These are phyloP conservation scores for Leishmania martiniquensis DNA, from an alignment of 208 protist species.

Conservation along the genomic window DNA sequence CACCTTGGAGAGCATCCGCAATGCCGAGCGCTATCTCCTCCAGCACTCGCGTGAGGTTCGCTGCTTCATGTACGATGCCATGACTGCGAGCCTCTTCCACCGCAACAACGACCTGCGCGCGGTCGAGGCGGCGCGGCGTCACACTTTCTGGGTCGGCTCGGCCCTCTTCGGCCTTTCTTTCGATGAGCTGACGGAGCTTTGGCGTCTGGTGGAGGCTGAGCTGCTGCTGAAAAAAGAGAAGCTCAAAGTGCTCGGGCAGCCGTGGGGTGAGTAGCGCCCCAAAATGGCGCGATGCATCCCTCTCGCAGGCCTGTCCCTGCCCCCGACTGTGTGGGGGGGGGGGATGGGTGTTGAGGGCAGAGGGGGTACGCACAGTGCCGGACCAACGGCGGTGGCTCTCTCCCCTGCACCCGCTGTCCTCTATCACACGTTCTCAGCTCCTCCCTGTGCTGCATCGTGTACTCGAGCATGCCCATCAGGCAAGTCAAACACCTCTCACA, in stretches of 20 bases:
- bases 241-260: constrained; percentile 57
- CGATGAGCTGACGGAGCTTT: constrained; percentile 49
- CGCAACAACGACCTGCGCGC: constrained; percentile 39
- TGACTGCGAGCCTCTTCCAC: constrained; percentile 74
- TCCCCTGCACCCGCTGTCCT: not conserved
- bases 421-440: not conserved
- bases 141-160: constrained; percentile 45
- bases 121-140: constrained; percentile 42
- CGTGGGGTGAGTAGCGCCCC: constrained; percentile 44
- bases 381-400: too few species aligned
- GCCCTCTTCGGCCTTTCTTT: constrained; percentile 45
- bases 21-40: constrained; percentile 41
- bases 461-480: not conserved
- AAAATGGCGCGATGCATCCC: not conserved
- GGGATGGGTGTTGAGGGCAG: too few species aligned
- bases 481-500: not conserved
- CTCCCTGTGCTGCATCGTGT: not conserved
- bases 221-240: constrained; percentile 67
- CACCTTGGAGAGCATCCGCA: constrained; percentile 21
- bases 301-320: not conserved
- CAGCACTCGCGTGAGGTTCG: constrained; percentile 50
- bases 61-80: constrained; percentile 88
- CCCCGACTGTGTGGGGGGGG: too few species aligned
- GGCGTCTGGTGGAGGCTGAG: constrained; percentile 72
- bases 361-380: too few species aligned